A percentile compares a stretch with the other conserved stretches of the same genome.
These are phyloP conservation scores for Globisporangium cylindrosporum DNA, from an alignment of 352 stramenopile genomes.

Conservation along the genomic window DNA sequence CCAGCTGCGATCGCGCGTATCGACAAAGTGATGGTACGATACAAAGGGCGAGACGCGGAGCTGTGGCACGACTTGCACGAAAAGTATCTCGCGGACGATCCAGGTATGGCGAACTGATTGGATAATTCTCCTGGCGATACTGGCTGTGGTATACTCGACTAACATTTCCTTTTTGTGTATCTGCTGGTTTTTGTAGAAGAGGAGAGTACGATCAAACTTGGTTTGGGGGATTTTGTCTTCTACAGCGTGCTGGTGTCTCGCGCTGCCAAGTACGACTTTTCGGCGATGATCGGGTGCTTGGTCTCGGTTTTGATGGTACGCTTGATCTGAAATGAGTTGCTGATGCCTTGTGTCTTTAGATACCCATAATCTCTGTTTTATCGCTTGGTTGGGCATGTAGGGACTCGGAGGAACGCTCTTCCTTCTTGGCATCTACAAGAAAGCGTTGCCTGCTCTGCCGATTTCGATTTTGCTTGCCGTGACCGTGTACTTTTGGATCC, in stretches of 20 bases:
- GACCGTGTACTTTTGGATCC: conserved; percentile 81
- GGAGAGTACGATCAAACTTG: conserved; percentile 91
- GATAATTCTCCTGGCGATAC: not conserved
- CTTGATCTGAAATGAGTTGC: not conserved
- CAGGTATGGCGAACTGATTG: conserved; percentile 26
- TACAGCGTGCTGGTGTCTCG: conserved; percentile 98
- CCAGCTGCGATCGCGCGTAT: conserved; percentile 54
- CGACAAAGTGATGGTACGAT: conserved; percentile 72
- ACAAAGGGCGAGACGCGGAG: conserved; percentile 65
- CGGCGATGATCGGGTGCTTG: conserved; percentile 92
- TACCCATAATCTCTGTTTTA: conserved; percentile 2
- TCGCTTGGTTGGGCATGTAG: conserved; percentile 23
- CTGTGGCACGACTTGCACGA: conserved; percentile 77
- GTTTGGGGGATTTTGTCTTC: conserved; percentile 99
- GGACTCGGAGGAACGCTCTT: conserved; percentile 94
- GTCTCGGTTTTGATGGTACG: conserved; percentile 91
- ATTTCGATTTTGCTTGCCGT: conserved; percentile 90
- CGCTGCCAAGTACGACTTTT: conserved; percentile 95
- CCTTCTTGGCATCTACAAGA: conserved; percentile 94
- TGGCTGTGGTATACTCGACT: not conserved
- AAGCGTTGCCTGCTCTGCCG: conserved; percentile 95
- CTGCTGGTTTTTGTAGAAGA: conserved; percentile 30
- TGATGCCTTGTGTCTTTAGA: not conserved
- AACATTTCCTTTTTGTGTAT: not conserved
- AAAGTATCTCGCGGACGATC: conserved; percentile 68